Evolutionary conservation across 306 rosid genomes (phyloP).

Genomic region (Acacia crassicarpa): DNA sequence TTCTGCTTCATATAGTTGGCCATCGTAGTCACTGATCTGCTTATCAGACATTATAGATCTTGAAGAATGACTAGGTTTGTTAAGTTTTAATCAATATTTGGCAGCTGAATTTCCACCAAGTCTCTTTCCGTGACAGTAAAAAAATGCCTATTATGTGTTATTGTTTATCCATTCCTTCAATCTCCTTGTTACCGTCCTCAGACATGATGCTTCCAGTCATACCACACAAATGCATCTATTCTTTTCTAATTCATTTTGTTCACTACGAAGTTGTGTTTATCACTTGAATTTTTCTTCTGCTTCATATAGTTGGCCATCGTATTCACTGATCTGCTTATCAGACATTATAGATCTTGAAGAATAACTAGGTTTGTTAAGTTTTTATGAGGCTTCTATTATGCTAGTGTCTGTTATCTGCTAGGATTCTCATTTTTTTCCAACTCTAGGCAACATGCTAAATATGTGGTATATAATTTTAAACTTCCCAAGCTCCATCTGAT

Average conservation of each 20-base stretch:
- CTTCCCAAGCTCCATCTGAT: neutral
- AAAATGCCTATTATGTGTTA: neutral
- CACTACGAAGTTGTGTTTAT: neutral
- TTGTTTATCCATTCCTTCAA: neutral
- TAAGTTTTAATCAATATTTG: neutral
- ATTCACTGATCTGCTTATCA: neutral
- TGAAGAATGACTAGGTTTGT: slow-evolving; percentile 1
- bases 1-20: slow-evolving; percentile 9
- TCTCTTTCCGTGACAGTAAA: neutral
- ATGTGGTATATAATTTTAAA: neutral
- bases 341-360: slow-evolving; percentile 5
- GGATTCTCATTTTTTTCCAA: neutral
- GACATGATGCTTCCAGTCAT: neutral
- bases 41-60: neutral
- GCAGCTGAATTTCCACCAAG: neutral
- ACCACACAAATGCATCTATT: neutral
- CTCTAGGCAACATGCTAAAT: slow-evolving; percentile 1
- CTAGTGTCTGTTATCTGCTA: neutral
- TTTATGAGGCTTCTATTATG: slow-evolving; percentile 7
- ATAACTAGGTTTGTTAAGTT: neutral
- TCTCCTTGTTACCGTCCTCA: neutral
- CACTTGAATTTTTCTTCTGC: slow-evolving; percentile 1
- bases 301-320: slow-evolving; percentile 5
- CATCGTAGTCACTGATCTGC: neutral
- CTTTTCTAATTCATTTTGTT: neutral